Evolutionary conservation across 352 stramenopile genomes (phyloP).

Genomic region (Thalassiosira oceanica): DNA sequence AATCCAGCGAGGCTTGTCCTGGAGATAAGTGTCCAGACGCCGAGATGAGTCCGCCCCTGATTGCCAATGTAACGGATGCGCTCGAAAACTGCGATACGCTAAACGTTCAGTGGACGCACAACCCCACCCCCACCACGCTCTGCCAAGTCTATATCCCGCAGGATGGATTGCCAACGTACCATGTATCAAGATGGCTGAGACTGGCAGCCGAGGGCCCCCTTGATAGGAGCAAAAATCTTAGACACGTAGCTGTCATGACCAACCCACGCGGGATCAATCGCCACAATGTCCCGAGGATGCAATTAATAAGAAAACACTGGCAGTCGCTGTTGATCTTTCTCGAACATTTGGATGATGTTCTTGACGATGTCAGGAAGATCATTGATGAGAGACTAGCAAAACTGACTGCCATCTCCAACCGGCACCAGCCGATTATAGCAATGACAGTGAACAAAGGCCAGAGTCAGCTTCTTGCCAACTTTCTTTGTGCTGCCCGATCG

Average conservation of each 20-base stretch:
- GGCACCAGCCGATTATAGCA: slow-evolving; percentile 67
- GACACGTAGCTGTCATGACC: slow-evolving; percentile 39
- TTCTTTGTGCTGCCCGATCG: slow-evolving; percentile 38
- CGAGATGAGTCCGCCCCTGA: no score
- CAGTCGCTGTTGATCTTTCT: slow-evolving; percentile 42
- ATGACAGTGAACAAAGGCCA: slow-evolving; percentile 74
- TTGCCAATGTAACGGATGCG: slow-evolving; percentile 23
- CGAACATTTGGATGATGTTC: slow-evolving; percentile 48
- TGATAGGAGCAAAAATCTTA: slow-evolving; percentile 20
- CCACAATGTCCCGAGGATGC: slow-evolving; percentile 41
- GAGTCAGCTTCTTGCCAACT: slow-evolving; percentile 59
- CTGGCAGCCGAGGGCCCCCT: slow-evolving; percentile 22
- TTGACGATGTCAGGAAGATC: slow-evolving; percentile 45
- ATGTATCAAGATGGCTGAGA: slow-evolving; percentile 46
- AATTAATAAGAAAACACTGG: slow-evolving; percentile 44
- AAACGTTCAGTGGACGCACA: slow-evolving; percentile 32
- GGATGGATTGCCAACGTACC: slow-evolving; percentile 43
- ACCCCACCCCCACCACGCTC: neutral
- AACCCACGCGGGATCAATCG: slow-evolving; percentile 38
- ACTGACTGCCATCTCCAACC: no score
- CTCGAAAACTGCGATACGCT: slow-evolving; percentile 40
- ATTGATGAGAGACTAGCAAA: no score
- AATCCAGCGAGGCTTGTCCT: no score
- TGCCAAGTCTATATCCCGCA: slow-evolving; percentile 29
- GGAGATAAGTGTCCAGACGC: no score